Percentiles rank a stretch among this genome's conserved stretches.
Conservation (phyloP, 306 rosid species). For the Vigna radiata region DNA sequence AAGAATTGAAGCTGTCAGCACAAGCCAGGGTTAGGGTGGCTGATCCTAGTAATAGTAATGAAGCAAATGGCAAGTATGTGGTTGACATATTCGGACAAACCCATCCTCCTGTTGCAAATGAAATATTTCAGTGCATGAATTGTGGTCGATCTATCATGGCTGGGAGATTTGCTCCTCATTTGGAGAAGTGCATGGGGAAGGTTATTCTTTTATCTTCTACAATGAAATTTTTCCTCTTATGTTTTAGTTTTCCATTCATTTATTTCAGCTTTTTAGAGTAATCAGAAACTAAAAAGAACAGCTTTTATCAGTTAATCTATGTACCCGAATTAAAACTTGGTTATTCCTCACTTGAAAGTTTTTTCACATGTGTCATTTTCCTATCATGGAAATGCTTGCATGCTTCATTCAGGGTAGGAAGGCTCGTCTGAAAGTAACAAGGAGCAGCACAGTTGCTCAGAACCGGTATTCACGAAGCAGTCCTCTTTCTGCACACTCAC, state of each 20-base stretch:
- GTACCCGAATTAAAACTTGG: background rate
- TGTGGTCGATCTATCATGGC: conserved; percentile 84
- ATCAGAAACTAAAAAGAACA: background rate
- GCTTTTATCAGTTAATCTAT: background rate
- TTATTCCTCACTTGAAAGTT: background rate
- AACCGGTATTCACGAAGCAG: conserved; percentile 72
- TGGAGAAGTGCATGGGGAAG: conserved; percentile 99
- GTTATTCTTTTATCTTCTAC: conserved; percentile 49
- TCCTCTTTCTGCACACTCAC: conserved; percentile 67
- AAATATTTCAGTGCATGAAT: conserved; percentile 90
- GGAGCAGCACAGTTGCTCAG: conserved; percentile 89
- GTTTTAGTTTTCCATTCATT: no score
- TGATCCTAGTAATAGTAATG: conserved; percentile 81
- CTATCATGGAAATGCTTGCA: background rate
- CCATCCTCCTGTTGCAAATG: conserved; percentile 89
- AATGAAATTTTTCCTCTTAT: background rate
- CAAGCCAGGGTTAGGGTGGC: conserved; percentile 90
- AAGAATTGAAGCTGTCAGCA: conserved; percentile 86
- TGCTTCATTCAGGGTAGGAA: conserved; percentile 82
- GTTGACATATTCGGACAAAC: conserved; percentile 95
- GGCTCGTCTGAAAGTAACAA: conserved; percentile 89
- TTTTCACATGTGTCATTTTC: background rate
- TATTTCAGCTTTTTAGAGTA: background rate
- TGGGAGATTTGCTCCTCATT: conserved; percentile 97
- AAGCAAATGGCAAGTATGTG: conserved; percentile 80